These are phyloP conservation scores for Sporothrix dimorphospora DNA, from an alignment of 2,329 filamentous ascomycete species.

Conservation along the genomic window DNA sequence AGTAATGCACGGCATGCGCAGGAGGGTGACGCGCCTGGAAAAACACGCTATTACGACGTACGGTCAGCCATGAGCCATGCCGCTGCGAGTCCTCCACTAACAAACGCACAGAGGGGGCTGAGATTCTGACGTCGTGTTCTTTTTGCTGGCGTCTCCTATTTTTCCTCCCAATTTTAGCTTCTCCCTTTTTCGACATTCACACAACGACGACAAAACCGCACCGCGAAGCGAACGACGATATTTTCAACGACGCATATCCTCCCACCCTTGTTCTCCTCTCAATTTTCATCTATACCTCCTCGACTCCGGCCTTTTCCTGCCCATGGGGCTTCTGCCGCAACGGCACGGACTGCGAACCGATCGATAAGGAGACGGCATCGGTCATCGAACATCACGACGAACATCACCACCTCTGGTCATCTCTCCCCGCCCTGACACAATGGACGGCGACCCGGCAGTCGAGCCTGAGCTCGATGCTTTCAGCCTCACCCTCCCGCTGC, in stretches of 20 bases:
- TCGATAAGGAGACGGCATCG: slow-evolving; percentile 11
- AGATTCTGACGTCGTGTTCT: slow-evolving; percentile 31
- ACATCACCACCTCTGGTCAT: slow-evolving; percentile 7
- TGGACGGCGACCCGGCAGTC: slow-evolving; percentile 75
- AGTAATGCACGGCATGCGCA: not conserved
- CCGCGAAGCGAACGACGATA: not conserved
- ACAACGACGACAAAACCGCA: not conserved
- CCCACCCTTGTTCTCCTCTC: not conserved
- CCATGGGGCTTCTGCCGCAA: slow-evolving; percentile 27
- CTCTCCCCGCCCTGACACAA: slow-evolving; percentile 42
- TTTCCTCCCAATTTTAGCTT: not conserved
- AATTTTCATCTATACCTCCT: not conserved
- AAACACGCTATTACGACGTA: not conserved
- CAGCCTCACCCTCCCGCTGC: slow-evolving; percentile 82
- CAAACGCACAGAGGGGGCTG: not conserved
- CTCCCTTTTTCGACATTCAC: slow-evolving; percentile 4
- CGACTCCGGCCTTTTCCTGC: not conserved
- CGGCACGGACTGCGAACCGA: slow-evolving; percentile 26
- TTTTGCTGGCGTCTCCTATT: slow-evolving; percentile 19
- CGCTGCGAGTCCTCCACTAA: not conserved
- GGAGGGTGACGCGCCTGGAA: slow-evolving; percentile 5
- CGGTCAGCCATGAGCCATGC: not conserved
- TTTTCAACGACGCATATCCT: not conserved
- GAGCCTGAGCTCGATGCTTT: slow-evolving; percentile 79
- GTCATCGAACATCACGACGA: not conserved